These are phyloP conservation scores for Acer campestre DNA, from an alignment of 345 rosid genomes.

Conservation along the genomic window DNA sequence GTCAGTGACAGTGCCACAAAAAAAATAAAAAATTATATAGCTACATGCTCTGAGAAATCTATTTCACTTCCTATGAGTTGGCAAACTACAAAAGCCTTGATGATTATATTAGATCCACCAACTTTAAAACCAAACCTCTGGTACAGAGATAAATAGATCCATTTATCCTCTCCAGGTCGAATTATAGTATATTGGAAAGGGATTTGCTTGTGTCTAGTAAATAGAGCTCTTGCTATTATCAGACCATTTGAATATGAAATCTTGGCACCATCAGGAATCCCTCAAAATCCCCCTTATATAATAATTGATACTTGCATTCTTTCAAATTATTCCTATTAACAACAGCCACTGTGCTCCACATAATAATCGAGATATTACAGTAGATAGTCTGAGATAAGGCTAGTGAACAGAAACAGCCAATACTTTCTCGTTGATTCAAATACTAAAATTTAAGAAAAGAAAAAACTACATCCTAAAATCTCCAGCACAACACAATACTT, in stretches of 20 bases:
- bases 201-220: background rate
- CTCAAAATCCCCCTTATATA: background rate
- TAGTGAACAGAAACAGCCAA: background rate
- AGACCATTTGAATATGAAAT: background rate
- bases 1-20: conserved; percentile 1
- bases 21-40: background rate
- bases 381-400: background rate
- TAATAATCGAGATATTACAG: background rate
- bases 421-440: background rate
- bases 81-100: background rate
- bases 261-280: background rate
- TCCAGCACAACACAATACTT: background rate
- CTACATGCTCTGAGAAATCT: conserved; percentile 7
- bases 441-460: background rate
- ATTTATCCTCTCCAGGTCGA: no score
- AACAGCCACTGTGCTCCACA: background rate
- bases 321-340: background rate
- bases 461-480: background rate
- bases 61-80: background rate
- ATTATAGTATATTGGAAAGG: background rate
- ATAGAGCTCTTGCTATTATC: background rate
- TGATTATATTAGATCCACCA: background rate
- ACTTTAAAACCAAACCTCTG: background rate
- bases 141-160: no score
- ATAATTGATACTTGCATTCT: background rate